Evolutionary conservation across 495 filamentous ascomycete genomes (phyloP).

Genomic region (Penicillium robsamsonii): DNA sequence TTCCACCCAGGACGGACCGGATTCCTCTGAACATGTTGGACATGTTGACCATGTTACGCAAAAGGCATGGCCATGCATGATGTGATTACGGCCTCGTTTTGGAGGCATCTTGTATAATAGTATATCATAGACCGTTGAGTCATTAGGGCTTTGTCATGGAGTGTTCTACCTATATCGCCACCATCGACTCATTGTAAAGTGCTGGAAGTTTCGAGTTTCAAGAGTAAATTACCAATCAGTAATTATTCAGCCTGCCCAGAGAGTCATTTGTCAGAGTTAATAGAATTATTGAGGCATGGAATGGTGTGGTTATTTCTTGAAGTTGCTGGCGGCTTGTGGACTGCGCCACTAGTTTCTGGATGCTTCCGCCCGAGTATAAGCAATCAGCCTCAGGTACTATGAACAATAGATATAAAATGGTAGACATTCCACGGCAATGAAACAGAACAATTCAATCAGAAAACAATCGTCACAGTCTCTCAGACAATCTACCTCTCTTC

Average conservation of each 20-base stretch:
- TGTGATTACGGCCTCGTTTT: not conserved
- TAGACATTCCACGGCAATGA: not conserved
- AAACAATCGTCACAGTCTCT: not conserved
- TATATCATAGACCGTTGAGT: not conserved
- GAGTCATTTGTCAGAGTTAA: not conserved
- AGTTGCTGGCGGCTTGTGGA: conserved; percentile 14
- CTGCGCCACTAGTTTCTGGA: conserved; percentile 17
- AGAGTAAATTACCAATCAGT: not conserved
- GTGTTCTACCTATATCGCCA: not conserved
- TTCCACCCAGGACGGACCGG: not conserved
- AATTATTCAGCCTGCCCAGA: not conserved
- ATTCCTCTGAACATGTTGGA: not conserved
- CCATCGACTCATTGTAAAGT: conserved; percentile 2
- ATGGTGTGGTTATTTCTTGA: not conserved
- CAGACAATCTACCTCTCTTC: not conserved
- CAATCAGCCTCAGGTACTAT: not conserved
- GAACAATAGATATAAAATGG: conserved; percentile 7
- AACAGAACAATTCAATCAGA: not conserved
- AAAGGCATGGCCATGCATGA: not conserved
- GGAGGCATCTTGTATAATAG: not conserved
- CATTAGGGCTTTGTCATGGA: not conserved
- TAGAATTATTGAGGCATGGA: not conserved
- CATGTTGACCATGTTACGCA: not conserved
- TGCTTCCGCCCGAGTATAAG: conserved; percentile 18
- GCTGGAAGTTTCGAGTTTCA: conserved; percentile 4